A percentile compares a stretch with the other conserved stretches of the same genome.
phyloP scores from a whole-genome alignment of 1,284 basidiomycete genomes.

The Melampsora larici-populina region DNA sequence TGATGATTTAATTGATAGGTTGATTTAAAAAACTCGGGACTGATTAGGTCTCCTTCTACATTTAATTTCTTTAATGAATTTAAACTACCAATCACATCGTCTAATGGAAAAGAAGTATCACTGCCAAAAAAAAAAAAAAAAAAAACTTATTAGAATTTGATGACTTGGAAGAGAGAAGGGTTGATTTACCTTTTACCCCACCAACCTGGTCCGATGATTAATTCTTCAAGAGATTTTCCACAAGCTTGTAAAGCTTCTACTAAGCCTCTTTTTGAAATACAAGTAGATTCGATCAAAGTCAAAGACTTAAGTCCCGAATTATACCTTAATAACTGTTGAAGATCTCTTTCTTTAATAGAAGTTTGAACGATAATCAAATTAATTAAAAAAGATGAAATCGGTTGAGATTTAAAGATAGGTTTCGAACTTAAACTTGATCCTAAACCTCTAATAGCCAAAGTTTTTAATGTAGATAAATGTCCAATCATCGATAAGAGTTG shows the following conservation, averaged over 20 bases:
- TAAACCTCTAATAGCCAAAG: background rate
- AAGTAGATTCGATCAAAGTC: background rate
- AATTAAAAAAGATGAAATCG: background rate
- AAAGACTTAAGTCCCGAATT: background rate
- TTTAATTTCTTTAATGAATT: background rate
- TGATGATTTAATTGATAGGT: no score
- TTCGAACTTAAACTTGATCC: background rate
- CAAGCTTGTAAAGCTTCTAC: background rate
- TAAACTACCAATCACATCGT: background rate
- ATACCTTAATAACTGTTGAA: background rate
- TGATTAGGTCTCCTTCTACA: background rate
- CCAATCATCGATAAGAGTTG: background rate
- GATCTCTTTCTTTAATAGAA: background rate
- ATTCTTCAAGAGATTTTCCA: background rate
- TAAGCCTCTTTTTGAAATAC: background rate
- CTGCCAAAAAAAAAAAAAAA: no score
- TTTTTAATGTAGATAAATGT: background rate
- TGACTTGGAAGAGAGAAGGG: background rate
- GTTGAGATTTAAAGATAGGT: slow-evolving; percentile 1
- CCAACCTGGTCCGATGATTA: background rate
- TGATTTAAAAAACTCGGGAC: no score
- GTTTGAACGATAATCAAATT: background rate
- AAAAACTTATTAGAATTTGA: no score
- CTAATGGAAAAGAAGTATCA: background rate
- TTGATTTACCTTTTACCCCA: background rate